Conservation (phyloP, 2,329 filamentous ascomycete species). For the Plenodomus tracheiphilus region DNA sequence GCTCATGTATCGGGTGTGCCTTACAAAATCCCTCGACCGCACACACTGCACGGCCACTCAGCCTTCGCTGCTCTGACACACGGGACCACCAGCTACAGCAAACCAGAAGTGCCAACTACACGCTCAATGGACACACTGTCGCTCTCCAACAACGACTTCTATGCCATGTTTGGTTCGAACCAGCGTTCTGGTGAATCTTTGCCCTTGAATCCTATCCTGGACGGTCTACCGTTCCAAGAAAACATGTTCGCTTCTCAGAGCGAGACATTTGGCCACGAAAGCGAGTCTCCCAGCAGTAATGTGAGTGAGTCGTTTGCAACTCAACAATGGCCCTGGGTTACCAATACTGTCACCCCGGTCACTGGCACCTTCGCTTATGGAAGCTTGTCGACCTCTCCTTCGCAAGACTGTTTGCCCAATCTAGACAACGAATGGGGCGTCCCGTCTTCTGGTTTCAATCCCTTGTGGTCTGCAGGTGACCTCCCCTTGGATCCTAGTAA, state of each 20-base stretch:
- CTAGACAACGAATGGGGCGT: conserved; percentile 42
- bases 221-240: conserved; percentile 33
- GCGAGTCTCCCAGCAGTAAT: conserved; percentile 40
- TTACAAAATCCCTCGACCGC: conserved; percentile 61
- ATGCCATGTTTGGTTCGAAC: conserved; percentile 40
- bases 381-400: conserved; percentile 45
- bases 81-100: conserved; percentile 24
- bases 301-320: conserved; percentile 35
- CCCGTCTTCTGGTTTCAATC: conserved; percentile 40
- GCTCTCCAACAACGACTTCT: conserved; percentile 43
- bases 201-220: conserved; percentile 33
- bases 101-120: conserved; percentile 25
- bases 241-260: conserved; percentile 32
- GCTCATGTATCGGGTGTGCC: conserved; percentile 65
- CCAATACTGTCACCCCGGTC: conserved; percentile 27
- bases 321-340: conserved; percentile 41
- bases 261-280: conserved; percentile 30
- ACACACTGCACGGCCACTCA: conserved; percentile 40
- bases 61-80: conserved; percentile 34
- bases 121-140: conserved; percentile 43
- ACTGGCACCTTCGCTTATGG: conserved; percentile 38
- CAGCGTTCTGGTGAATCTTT: conserved; percentile 33
- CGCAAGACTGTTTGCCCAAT: conserved; percentile 42
- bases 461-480: conserved; percentile 46
- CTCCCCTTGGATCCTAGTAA: conserved; percentile 46